A percentile compares a stretch with the other conserved stretches of the same genome.
phyloP scores from a whole-genome alignment of 371 early-diverging fungal genomes.

The Choanephora cucurbitarum region DNA sequence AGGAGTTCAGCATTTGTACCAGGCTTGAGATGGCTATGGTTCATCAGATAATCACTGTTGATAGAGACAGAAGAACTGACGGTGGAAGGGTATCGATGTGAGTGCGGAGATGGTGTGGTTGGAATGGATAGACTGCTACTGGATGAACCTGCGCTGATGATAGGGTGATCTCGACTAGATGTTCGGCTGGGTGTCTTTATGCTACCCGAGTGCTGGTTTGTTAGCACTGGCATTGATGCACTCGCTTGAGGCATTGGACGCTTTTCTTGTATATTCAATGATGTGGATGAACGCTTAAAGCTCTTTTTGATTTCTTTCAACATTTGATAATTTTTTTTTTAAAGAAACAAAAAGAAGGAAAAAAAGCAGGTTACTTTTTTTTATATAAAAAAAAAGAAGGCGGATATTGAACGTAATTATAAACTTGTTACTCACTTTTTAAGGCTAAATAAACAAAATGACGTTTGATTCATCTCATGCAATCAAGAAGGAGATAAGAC shows the following conservation, averaged over 20 bases:
- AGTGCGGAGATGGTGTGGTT: conserved; percentile 1
- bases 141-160: conserved; percentile 6
- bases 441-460: no score
- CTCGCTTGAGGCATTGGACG: not conserved
- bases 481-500: no score
- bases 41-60: conserved; percentile 45
- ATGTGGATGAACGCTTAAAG: conserved; percentile 14
- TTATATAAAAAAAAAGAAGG: no score
- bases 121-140: conserved; percentile 8
- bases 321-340: conserved; percentile 4
- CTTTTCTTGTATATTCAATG: conserved; percentile 7
- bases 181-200: conserved; percentile 1
- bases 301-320: conserved; percentile 17
- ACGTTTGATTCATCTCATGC: no score
- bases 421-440: no score
- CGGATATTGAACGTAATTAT: no score
- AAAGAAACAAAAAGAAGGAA: conserved; percentile 2
- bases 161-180: not conserved
- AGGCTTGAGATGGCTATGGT: conserved; percentile 65
- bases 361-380: not conserved
- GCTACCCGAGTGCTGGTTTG: not conserved
- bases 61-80: conserved; percentile 18
- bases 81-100: conserved; percentile 13
- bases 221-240: not conserved
- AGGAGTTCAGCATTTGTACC: conserved; percentile 64